Evolutionary conservation across 805 yeast genomes (phyloP).

Genomic region (Candida taoyuanica): DNA sequence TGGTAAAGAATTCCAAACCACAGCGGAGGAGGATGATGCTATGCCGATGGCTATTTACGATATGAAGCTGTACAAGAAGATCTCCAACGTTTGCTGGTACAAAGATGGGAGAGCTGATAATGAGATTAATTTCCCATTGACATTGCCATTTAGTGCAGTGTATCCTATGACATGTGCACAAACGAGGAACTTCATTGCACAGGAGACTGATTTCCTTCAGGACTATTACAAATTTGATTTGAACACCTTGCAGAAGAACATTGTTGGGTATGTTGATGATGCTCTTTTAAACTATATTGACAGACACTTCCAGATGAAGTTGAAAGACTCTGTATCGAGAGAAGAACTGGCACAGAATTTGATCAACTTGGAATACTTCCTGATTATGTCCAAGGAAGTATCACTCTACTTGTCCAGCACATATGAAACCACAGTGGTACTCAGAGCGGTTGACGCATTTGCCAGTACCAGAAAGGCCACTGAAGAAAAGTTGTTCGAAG

Average conservation of each 20-base stretch:
- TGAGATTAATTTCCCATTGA: slow-evolving; percentile 43
- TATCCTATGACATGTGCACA: slow-evolving; percentile 85
- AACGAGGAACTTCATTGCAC: slow-evolving; percentile 57
- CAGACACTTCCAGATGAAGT: slow-evolving; percentile 52
- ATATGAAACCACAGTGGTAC: slow-evolving; percentile 38
- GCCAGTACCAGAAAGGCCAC: slow-evolving; percentile 60
- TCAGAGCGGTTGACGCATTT: slow-evolving; percentile 53
- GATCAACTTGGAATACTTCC: slow-evolving; percentile 83
- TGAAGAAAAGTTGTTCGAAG: slow-evolving; percentile 73
- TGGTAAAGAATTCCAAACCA: slow-evolving; percentile 51
- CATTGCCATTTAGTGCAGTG: slow-evolving; percentile 82
- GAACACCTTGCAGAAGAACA: slow-evolving; percentile 53
- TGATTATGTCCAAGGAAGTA: slow-evolving; percentile 67
- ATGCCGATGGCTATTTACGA: slow-evolving; percentile 78
- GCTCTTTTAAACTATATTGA: slow-evolving; percentile 68
- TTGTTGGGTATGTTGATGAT: slow-evolving; percentile 58
- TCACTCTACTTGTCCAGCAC: slow-evolving; percentile 31
- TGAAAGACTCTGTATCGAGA: slow-evolving; percentile 63
- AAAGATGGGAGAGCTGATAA: slow-evolving; percentile 43
- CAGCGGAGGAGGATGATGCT: slow-evolving; percentile 76
- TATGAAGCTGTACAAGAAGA: slow-evolving; percentile 53
- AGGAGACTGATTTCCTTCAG: slow-evolving; percentile 59
- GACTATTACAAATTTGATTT: slow-evolving; percentile 62
- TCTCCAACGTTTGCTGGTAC: slow-evolving; percentile 68
- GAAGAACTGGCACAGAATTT: slow-evolving; percentile 88